Percentiles rank a stretch among this genome's conserved stretches.
These are phyloP conservation scores for Saccharomycopsis hybrid DNA, from an alignment of 1,139 yeast genomes.

Conservation along the genomic window DNA sequence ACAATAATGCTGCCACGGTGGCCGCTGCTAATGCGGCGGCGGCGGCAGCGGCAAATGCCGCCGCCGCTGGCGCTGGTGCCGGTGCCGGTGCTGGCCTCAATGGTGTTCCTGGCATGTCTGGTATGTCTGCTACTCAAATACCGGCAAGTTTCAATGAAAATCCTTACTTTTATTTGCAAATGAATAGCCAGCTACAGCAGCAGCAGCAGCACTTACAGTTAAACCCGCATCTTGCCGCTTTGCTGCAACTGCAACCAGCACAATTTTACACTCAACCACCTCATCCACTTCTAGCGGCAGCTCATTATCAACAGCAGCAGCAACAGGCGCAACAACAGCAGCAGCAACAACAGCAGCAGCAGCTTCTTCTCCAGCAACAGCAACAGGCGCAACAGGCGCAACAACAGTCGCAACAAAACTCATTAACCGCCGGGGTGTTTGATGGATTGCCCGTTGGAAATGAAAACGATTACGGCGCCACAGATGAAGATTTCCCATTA, in stretches of 20 bases:
- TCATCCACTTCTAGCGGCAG: too few species aligned
- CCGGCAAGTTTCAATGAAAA: not conserved
- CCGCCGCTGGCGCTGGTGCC: constrained; percentile 3
- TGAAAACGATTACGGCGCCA: constrained; percentile 15
- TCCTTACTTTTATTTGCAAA: constrained; percentile 8
- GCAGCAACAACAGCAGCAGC: not conserved
- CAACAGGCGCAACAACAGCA: constrained; percentile 1
- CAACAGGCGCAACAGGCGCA: not conserved
- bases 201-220: too few species aligned
- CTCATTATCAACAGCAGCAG: not conserved
- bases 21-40: constrained; percentile 8
- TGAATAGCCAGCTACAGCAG: not conserved
- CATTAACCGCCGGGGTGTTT: not conserved
- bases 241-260: too few species aligned
- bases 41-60: constrained; percentile 4
- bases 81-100: not conserved
- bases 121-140: too few species aligned
- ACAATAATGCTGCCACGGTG: too few species aligned
- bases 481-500: constrained; percentile 62
- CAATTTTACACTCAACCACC: too few species aligned
- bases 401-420: too few species aligned
- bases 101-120: not conserved
- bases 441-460: too few species aligned
- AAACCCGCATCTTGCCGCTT: too few species aligned
- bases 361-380: not conserved